Evolutionary conservation across 75 land plant species (phyloP), one percentile per base, ranked within the genome.

Genomic region (Adiantum capillusveneris): DNA sequence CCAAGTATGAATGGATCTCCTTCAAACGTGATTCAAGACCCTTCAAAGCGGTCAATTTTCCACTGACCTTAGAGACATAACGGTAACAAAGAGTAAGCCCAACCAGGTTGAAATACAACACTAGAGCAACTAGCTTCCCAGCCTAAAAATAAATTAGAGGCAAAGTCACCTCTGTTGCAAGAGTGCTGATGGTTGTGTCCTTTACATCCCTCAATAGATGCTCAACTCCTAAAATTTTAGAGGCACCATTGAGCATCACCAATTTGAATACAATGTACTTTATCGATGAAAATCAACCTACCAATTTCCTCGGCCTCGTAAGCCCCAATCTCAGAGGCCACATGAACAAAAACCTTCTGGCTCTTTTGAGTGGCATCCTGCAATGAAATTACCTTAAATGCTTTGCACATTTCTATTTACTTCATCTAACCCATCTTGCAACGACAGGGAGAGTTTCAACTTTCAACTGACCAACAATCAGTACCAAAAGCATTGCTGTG

Each of bases 221-320:
- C 58, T 93, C 98, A 42, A 93, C 98, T 29, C 98, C 98, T 93
- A 62, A 54, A 58, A 30, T 1, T 18, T 16, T 31, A 27, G 24
- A 52, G 11, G 29, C 5, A 46, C 5, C 14, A 46, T 5, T 34
- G 37, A 34, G 37, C 3, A 34, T 34, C 37, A 34, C 6, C 18
- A 46, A 3, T 6, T 46, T 21, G 50, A 46, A 6, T 46, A 17
- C 50, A 46, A 46, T 46, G 5, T 14, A 18, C 5, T 25, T 57
- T 31, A 31, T 57, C 57, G 31, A 42, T 29, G 9, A 31, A 56
- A 29, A 31, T 64, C 0, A 36, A 18, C 79, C 42, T 77, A 93
- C 98, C 98, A 36, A 93, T 93, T 74, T 93, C 98, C 66, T 93
- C 98, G 58, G 92, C 98, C 64, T 93, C 98, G 70, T 93, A 93